Base-by-base conservation (phyloP, 352 stramenopile species). In the Phytophthora vignae region DNA sequence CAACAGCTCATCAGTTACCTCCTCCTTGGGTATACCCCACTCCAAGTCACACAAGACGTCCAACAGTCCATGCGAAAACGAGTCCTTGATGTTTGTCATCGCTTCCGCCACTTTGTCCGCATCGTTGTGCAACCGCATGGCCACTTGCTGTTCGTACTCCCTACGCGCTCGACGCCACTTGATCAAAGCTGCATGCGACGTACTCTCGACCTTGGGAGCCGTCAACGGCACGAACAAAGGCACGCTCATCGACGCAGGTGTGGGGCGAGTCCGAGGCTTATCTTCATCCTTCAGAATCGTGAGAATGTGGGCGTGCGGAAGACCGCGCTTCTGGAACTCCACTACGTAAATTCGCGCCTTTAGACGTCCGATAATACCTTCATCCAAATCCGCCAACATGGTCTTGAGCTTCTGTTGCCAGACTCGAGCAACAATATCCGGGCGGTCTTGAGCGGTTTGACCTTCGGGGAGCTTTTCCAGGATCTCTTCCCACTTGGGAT, bases 1-100 rank as follows among this genome's bases (percentile, higher is more conserved):
- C 4, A 60, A 8, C 6, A 54, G 17, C 3, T 67, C 60, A 25
- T 67, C 49, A 0, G 48, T 67, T 2, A 67, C 10, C 2, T 59
- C 33, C 1, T 29, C 49, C 0, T 31, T 58, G 8, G 9, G 9
- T 2, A 67, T 67, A n/a, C 50, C 25, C 49, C 58, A 65, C n/a
- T 49, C 42, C 42, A 49, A n/a, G 27, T 57, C 58, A 48, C 58
- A 65, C n/a, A 65, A 19, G 11, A 65, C 46, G 2, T 65, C 19
- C 6, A 65, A 22, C 2, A 57, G 29, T 1, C 46, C 58, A 5
- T 14, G 48, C 31, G 15, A 9, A 12, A 29, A 64, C 38, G 21
- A 54, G 40, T 49, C 14, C 42, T 21, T 49, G 5, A 49, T 49
- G 42, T 7, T 49, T 49, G 15, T 49, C 7, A 49, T 49, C 14